These are phyloP conservation scores for Blastocystis sp. DNA, from an alignment of 352 stramenopile species.

Conservation along the genomic window DNA sequence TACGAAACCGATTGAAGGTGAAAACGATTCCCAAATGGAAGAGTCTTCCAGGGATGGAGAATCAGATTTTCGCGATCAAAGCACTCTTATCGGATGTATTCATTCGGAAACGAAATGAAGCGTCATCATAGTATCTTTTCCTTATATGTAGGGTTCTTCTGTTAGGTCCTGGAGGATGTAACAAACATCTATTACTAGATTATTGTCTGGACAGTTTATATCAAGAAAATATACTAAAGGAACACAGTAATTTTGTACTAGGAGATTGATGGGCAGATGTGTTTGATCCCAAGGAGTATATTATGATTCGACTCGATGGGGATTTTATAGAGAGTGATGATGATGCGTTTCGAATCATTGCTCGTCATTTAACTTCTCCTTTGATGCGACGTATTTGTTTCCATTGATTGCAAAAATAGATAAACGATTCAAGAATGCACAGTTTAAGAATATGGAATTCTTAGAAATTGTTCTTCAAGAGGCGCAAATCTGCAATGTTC, in stretches of 20 bases:
- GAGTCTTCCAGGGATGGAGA: not conserved
- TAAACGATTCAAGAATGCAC: slow-evolving; percentile 23
- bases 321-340: slow-evolving; percentile 50
- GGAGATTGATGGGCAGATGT: not conserved
- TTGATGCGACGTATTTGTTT: not conserved
- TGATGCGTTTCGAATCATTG: slow-evolving; percentile 33
- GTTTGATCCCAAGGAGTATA: slow-evolving; percentile 1
- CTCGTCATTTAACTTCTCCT: slow-evolving; percentile 4
- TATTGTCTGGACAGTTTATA: not conserved
- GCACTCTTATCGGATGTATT: slow-evolving; percentile 11
- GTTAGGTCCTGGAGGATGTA: slow-evolving; percentile 20
- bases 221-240: not conserved
- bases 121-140: not conserved
- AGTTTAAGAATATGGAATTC: slow-evolving; percentile 54
- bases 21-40: slow-evolving; percentile 29
- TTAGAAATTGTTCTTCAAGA: slow-evolving; percentile 39
- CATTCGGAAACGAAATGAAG: slow-evolving; percentile 13
- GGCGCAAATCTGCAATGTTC: slow-evolving; percentile 18
- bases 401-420: not conserved
- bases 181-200: slow-evolving; percentile 25
- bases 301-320: slow-evolving; percentile 7
- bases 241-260: not conserved
- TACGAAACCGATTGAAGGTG: not conserved
- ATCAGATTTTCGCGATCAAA: not conserved
- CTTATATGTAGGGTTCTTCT: not conserved